Evolutionary conservation across 2,329 filamentous ascomycete species (phyloP), one percentile per base, ranked within the genome.

Genomic region (Botrytis tulipae): DNA sequence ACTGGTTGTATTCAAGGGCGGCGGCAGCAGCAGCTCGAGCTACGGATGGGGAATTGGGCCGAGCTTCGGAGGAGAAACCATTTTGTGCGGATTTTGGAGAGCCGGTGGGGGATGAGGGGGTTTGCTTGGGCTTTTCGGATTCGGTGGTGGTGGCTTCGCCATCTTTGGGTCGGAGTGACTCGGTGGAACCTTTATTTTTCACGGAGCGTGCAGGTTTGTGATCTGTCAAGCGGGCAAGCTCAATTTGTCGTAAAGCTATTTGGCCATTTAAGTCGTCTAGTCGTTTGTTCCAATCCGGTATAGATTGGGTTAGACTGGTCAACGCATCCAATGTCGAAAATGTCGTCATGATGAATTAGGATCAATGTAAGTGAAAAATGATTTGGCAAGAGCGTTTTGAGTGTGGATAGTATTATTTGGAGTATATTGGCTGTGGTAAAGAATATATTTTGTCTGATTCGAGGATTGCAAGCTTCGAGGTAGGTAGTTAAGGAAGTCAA

Each of bases 231-330:
- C 84, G 84, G 51, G 88, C 89, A 73, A 91, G 84, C 78, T 91
- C 88, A 69, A 84, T 82, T 82, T 91, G 89, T 74, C 89, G 88
- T 78, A 87, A 84, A 74, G 88, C 86, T 74, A 91, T 89, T 80
- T 91, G 86, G 74, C 84, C 84, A 78, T 85, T 89, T 73, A 91
- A 85, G 70, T 90, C 86, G 75, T 90, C 87, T 62, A 91, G 84
- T 35, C 87, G 85, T 74, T 83, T 83, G 54, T 87, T 82, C 89
- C 89, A 91, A 79, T 87, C 85, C 25, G 89, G 89, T 60, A 90
- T 84, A 74, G 89, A 88, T 76, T 81, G 83, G 71, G 84, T 83
- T 54, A 91, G 83, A 74, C 85, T 86, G 72, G 83, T 85, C 72
- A 91, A 82, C 42, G 88, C 86, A 74, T 91, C 89, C 82, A 88